A percentile compares a stretch with the other conserved stretches of the same genome.
Conservation (phyloP, 2,329 filamentous ascomycete genomes). For the Calonectria fujianensis region DNA sequence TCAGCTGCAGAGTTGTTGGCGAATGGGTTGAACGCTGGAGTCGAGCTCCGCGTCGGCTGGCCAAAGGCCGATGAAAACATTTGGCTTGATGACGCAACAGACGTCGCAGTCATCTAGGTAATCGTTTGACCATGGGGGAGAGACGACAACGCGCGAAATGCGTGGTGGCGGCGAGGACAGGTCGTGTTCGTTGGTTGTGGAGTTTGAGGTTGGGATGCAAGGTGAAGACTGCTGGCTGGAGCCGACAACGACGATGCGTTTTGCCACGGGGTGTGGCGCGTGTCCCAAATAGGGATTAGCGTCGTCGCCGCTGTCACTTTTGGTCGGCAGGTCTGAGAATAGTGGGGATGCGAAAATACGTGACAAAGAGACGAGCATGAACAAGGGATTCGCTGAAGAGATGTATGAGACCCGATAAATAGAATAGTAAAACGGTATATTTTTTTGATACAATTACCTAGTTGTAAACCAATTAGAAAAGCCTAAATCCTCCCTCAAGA, state of each 20-base stretch:
- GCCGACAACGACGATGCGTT: slow-evolving; percentile 23
- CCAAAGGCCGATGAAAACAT: slow-evolving; percentile 63
- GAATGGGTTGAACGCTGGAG: slow-evolving; percentile 62
- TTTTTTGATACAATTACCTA: no score
- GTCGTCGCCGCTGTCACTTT: slow-evolving; percentile 14
- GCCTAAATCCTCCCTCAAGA: background rate
- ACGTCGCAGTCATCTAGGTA: slow-evolving; percentile 62
- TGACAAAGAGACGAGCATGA: background rate
- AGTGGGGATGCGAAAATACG: background rate
- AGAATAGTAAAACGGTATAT: background rate
- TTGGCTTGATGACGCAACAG: slow-evolving; percentile 63
- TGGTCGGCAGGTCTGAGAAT: background rate
- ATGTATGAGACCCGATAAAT: background rate
- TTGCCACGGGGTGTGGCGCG: slow-evolving; percentile 31
- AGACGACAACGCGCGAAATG: slow-evolving; percentile 44
- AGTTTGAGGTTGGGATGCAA: slow-evolving; percentile 41
- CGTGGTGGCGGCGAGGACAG: slow-evolving; percentile 37
- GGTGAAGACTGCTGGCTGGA: slow-evolving; percentile 12
- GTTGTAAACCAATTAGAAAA: no score
- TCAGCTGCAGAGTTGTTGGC: slow-evolving; percentile 52
- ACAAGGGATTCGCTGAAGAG: background rate
- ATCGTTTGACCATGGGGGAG: slow-evolving; percentile 59
- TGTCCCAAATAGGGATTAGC: slow-evolving; percentile 25
- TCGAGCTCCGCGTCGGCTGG: slow-evolving; percentile 60
- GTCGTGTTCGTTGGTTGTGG: slow-evolving; percentile 42